These are phyloP conservation scores for Neopestalotiopsis rosae DNA, from an alignment of 2,329 filamentous ascomycete genomes.

Conservation along the genomic window DNA sequence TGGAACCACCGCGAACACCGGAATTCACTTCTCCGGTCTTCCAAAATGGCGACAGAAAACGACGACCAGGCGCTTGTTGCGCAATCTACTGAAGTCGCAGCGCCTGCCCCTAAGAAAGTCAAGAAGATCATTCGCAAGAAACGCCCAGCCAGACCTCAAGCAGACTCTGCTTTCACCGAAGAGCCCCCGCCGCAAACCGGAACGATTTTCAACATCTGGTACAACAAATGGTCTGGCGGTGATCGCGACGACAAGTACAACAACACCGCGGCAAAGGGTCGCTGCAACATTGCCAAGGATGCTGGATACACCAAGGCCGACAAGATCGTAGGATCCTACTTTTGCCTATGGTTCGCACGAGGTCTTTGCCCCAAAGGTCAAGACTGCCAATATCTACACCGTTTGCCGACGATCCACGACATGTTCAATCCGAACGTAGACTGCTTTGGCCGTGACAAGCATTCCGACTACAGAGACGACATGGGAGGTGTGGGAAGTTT, in stretches of 20 bases:
- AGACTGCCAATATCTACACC: constrained; percentile 93
- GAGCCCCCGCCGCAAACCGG: constrained; percentile 92
- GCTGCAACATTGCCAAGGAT: constrained; percentile 86
- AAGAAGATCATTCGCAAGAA: constrained; percentile 92
- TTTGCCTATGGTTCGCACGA: constrained; percentile 91
- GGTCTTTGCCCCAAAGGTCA: constrained; percentile 83
- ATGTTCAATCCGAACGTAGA: constrained; percentile 93
- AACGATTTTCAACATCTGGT: constrained; percentile 93
- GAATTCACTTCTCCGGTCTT: neutral
- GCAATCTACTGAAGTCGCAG: constrained; percentile 48
- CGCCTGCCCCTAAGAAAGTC: constrained; percentile 65
- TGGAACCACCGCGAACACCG: neutral
- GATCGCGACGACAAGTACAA: constrained; percentile 93
- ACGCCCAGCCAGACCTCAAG: constrained; percentile 84
- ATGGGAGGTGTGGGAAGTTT: constrained; percentile 98
- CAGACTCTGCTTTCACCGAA: constrained; percentile 78
- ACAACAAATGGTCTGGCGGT: constrained; percentile 97
- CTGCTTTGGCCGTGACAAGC: constrained; percentile 93
- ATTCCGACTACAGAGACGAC: constrained; percentile 91
- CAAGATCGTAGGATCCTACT: constrained; percentile 79
- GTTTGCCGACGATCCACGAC: constrained; percentile 85
- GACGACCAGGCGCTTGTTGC: constrained; percentile 30
- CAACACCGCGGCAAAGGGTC: constrained; percentile 79
- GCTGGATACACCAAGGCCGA: constrained; percentile 81
- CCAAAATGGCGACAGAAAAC: constrained; percentile 37